Conservation (phyloP, 169 alveolate genomes). For the Babesia bigemina region DNA sequence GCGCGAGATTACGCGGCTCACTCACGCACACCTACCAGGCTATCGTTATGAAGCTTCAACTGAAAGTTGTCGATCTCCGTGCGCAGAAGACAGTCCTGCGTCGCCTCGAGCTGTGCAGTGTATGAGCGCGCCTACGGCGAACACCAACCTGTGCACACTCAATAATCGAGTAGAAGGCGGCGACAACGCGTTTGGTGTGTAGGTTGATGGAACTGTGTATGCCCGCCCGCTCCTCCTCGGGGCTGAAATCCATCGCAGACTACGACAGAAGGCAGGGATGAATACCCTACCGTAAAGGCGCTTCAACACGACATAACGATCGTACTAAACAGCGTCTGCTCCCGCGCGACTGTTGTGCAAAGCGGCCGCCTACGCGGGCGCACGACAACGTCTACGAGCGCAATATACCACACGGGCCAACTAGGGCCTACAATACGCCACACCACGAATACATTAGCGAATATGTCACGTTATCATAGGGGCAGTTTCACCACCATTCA, state of each 20-base stretch:
- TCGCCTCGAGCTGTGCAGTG: slow-evolving; percentile 39
- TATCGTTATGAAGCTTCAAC: slow-evolving; percentile 59
- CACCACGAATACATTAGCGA: too few species aligned
- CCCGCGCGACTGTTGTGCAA: neutral
- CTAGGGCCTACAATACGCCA: too few species aligned
- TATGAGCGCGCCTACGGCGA: too few species aligned
- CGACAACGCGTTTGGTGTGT: slow-evolving; percentile 56
- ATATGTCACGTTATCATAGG: too few species aligned
- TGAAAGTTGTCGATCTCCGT: slow-evolving; percentile 70
- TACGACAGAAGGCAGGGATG: neutral
- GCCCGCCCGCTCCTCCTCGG: slow-evolving; percentile 67
- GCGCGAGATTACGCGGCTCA: neutral
- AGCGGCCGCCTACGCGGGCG: too few species aligned
- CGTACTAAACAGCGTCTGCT: neutral
- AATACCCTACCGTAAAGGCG: too few species aligned
- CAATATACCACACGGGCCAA: too few species aligned
- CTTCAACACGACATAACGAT: neutral
- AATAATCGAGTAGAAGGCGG: slow-evolving; percentile 59
- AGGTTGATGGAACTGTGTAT: slow-evolving; percentile 56
- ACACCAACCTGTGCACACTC: slow-evolving; percentile 64
- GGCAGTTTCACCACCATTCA: slow-evolving; percentile 63
- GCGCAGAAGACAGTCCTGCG: slow-evolving; percentile 48
- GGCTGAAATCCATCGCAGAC: slow-evolving; percentile 40
- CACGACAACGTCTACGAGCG: too few species aligned
- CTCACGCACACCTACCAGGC: slow-evolving; percentile 28